Evolutionary conservation across 2,329 filamentous ascomycete species (phyloP), one percentile per base, ranked within the genome.

Genomic region (Rugonectria rugulosa): DNA sequence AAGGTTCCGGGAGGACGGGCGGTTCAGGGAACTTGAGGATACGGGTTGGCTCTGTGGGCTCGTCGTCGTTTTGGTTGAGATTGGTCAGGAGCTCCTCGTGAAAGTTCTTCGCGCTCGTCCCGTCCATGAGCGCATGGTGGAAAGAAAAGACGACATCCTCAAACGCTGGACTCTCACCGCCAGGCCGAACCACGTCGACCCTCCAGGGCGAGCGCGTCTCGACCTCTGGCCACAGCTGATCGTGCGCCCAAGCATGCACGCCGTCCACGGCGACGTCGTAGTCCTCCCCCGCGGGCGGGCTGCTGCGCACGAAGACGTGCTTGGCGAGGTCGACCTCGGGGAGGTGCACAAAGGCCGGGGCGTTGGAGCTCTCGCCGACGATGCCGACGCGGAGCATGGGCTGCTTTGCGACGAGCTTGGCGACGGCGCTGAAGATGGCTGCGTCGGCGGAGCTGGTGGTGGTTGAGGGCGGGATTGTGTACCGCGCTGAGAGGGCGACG

Each of bases 91-190:
- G 68, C 2, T 73, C 70, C 24, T 73, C 67, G 57, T 86, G 83
- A 59, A 87, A 84, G 2, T 75, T 63, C 23, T 71, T 69, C 0
- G 77, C 79, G 59, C 78, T 77, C 11, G 75, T 71, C 2, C 84
- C 84, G 59, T 86, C 84, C 20, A 75, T 74, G 15, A 86, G 70
- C 1, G 76, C 73, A 60, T 86, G 83, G 57, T 86, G 83, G 27
- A 73, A 81, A 5, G 75, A 72, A 59, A 85, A 82, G 6, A 77
- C 59, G 11, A 82, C 56, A 43, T 83, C 76, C 27, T 77, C 61
- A 6, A 70, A 62, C 20, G 11, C 37, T 2, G 37, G 37, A 6
- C 10, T 32, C 9, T 15, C 9, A 12, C 2, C 46, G 0, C 27
- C 21, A 6, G 66, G 53, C 23, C 68, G 63, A 19, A 77, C 64